Percentiles rank a stretch among this genome's conserved stretches.
These are phyloP conservation scores for Sporothrix globosa DNA, from an alignment of 2,329 filamentous ascomycete species.

Conservation along the genomic window DNA sequence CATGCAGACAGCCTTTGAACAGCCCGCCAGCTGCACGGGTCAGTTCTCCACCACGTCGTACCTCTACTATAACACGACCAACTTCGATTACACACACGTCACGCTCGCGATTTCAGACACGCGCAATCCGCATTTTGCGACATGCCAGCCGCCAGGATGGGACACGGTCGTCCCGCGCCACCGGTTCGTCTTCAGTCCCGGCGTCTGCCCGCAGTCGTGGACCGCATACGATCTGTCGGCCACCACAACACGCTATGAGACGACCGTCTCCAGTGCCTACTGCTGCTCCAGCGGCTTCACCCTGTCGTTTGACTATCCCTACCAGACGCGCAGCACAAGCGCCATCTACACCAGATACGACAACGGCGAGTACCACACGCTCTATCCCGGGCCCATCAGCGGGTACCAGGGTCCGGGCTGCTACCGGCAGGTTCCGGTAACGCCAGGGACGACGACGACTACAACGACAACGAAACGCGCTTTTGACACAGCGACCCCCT, in stretches of 20 bases:
- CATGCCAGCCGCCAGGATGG: background rate
- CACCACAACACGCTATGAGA: background rate
- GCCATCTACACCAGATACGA: background rate
- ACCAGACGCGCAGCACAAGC: background rate
- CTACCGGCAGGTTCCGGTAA: background rate
- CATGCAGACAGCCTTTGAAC: background rate
- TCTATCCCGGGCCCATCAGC: background rate
- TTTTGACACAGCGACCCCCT: background rate
- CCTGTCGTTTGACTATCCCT: background rate
- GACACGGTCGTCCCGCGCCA: background rate
- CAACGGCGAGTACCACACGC: background rate
- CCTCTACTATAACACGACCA: background rate
- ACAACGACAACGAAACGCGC: background rate
- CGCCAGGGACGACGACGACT: background rate
- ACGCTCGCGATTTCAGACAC: background rate
- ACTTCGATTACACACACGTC: background rate
- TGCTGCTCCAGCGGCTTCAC: slow-evolving; percentile 2
- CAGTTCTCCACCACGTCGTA: background rate
- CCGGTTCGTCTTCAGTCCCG: background rate
- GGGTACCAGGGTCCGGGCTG: background rate
- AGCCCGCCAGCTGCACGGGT: background rate
- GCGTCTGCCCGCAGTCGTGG: background rate
- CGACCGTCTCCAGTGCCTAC: background rate
- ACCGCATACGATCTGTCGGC: background rate
- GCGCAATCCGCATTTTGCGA: background rate